These are phyloP conservation scores for Annulohypoxylon stygium DNA, from an alignment of 495 filamentous ascomycete genomes.

Conservation along the genomic window DNA sequence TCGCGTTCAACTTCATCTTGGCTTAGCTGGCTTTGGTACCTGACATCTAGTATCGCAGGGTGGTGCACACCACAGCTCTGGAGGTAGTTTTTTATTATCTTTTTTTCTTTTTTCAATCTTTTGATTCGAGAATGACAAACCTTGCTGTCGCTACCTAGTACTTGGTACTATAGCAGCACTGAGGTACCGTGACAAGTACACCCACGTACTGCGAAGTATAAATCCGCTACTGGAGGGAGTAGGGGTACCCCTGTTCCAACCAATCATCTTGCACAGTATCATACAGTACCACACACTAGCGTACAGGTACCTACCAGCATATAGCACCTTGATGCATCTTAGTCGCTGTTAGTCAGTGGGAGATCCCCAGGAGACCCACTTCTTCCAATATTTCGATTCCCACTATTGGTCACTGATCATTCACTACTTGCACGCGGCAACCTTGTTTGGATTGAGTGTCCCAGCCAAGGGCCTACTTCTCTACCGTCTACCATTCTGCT, in stretches of 20 bases:
- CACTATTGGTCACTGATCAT: slow-evolving; percentile 53
- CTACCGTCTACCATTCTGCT: background rate
- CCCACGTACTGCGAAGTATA: slow-evolving; percentile 21
- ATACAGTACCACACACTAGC: slow-evolving; percentile 33
- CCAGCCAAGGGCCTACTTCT: slow-evolving; percentile 23
- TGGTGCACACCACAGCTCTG: too few species aligned
- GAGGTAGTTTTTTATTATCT: too few species aligned
- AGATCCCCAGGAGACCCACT: slow-evolving; percentile 46
- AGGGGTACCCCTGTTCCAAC: slow-evolving; percentile 17
- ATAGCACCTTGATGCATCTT: slow-evolving; percentile 35
- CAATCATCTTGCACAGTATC: slow-evolving; percentile 18
- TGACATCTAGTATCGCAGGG: background rate
- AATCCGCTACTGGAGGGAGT: slow-evolving; percentile 27
- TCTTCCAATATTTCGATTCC: slow-evolving; percentile 51
- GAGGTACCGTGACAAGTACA: slow-evolving; percentile 20
- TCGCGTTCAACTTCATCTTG: background rate
- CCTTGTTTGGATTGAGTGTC: slow-evolving; percentile 45
- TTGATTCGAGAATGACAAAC: slow-evolving; percentile 10
- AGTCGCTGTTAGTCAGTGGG: slow-evolving; percentile 45
- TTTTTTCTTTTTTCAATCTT: too few species aligned
- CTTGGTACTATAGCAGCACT: background rate
- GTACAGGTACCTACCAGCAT: slow-evolving; percentile 28
- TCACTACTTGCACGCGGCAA: slow-evolving; percentile 49
- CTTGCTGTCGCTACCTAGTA: slow-evolving; percentile 25
- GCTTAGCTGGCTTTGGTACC: slow-evolving; percentile 31